phyloP scores from a whole-genome alignment of 192 early-diverging fungal genomes.

The Gamsiella multidivaricata region DNA sequence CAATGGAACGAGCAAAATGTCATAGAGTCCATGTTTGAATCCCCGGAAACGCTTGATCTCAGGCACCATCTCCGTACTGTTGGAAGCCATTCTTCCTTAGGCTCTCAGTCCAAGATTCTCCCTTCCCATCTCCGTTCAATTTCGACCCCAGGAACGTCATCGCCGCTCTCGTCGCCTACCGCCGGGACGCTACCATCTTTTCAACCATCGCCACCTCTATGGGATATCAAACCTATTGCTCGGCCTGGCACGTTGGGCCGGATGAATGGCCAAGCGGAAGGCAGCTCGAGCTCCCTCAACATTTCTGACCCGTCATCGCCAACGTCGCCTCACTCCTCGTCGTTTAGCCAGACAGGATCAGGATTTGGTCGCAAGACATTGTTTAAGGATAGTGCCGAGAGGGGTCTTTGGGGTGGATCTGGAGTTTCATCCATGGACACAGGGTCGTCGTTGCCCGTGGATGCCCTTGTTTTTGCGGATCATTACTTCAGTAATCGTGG shows the following conservation, averaged over 20 bases:
- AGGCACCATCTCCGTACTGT: constrained; percentile 47
- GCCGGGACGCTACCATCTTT: constrained; percentile 1
- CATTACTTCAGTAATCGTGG: constrained; percentile 37
- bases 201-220: constrained; percentile 22
- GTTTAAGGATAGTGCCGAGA: constrained; percentile 2
- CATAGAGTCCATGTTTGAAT: constrained; percentile 52
- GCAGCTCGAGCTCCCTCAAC: constrained; percentile 32
- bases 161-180: constrained; percentile 35
- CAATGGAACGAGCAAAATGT: constrained; percentile 47
- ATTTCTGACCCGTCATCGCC: constrained; percentile 27
- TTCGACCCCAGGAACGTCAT: constrained; percentile 32
- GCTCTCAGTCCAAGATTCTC: constrained; percentile 32
- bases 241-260: constrained; percentile 32
- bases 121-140: constrained; percentile 47
- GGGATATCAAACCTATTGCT: constrained; percentile 40
- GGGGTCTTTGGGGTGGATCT: constrained; percentile 26
- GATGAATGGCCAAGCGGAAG: constrained; percentile 41
- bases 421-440: constrained; percentile 17
- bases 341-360: constrained; percentile 12
- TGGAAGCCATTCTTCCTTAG: constrained; percentile 32
- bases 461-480: constrained; percentile 40
- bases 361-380: constrained; percentile 15
- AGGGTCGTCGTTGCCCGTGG: constrained; percentile 13
- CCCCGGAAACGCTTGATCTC: constrained; percentile 34
- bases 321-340: constrained; percentile 23